phyloP scores from a whole-genome alignment of 2,329 filamentous ascomycete species.

The Trichoderma semiorbis region DNA sequence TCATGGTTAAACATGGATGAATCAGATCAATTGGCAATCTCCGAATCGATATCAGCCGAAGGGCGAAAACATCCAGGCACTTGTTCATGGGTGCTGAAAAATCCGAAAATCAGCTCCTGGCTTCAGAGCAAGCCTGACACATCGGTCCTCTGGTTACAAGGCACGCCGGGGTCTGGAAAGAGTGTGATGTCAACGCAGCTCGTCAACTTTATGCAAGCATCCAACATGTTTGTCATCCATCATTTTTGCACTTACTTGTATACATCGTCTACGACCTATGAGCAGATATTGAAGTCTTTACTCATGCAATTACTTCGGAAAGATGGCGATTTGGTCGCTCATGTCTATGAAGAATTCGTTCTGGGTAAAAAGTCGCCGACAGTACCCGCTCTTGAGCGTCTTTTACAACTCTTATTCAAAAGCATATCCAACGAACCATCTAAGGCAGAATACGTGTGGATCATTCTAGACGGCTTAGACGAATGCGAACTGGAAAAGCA shows the following conservation, averaged over 20 bases:
- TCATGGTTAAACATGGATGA: background rate
- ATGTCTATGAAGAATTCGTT: background rate
- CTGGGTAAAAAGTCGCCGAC: background rate
- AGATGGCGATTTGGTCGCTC: background rate
- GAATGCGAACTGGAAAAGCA: background rate
- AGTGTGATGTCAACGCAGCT: background rate
- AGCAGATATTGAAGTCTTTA: background rate
- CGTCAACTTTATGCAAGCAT: background rate
- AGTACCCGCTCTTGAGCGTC: background rate
- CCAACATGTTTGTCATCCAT: background rate
- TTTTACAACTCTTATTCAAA: background rate
- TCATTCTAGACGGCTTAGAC: background rate
- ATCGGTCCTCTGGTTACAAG: background rate
- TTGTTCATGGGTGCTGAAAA: background rate
- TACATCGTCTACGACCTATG: background rate
- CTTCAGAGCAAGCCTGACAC: background rate
- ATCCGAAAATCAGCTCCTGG: background rate
- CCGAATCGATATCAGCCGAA: background rate
- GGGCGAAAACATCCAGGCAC: background rate
- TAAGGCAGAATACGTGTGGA: background rate
- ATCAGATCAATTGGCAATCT: background rate
- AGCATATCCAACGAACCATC: background rate
- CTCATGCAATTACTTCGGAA: background rate
- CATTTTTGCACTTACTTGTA: background rate
- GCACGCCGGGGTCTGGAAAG: background rate